phyloP scores from a whole-genome alignment of 2,329 filamentous ascomycete genomes.

The Hortaea sp. region DNA sequence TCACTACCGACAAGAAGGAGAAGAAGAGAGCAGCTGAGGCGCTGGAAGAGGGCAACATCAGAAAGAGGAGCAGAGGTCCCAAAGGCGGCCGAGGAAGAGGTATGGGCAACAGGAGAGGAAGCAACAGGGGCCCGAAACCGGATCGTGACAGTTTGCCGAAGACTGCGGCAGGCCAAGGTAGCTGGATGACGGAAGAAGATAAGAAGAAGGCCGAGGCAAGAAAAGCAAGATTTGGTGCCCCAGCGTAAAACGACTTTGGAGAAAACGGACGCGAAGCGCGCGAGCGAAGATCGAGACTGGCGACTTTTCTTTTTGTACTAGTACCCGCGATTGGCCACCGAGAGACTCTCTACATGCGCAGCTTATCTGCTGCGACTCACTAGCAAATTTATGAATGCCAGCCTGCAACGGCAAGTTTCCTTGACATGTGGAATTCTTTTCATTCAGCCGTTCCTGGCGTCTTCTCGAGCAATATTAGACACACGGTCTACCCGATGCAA shows the following conservation, averaged over 20 bases:
- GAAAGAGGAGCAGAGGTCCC: constrained; percentile 3
- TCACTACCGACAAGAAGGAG: constrained; percentile 25
- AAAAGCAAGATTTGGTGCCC: constrained; percentile 32
- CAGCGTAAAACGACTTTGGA: neutral
- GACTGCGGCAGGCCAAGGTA: constrained; percentile 9
- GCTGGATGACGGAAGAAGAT: constrained; percentile 37
- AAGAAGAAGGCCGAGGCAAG: constrained; percentile 33
- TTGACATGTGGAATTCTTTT: too few species aligned
- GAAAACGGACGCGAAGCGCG: neutral
- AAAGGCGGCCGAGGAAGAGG: neutral
- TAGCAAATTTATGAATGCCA: neutral
- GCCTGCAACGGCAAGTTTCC: neutral
- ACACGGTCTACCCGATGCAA: too few species aligned
- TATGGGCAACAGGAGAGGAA: neutral
- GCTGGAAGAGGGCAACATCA: constrained; percentile 2
- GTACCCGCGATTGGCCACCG: neutral
- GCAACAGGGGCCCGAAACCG: neutral
- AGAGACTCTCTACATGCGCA: neutral
- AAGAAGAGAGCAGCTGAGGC: constrained; percentile 1
- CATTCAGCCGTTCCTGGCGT: neutral
- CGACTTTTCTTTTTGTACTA: neutral
- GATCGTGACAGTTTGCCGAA: neutral
- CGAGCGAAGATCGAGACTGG: neutral
- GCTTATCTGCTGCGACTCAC: neutral
- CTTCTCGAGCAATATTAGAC: too few species aligned